Conservation (phyloP, 371 early-diverging fungal genomes). For the Umbelopsis sp. region DNA sequence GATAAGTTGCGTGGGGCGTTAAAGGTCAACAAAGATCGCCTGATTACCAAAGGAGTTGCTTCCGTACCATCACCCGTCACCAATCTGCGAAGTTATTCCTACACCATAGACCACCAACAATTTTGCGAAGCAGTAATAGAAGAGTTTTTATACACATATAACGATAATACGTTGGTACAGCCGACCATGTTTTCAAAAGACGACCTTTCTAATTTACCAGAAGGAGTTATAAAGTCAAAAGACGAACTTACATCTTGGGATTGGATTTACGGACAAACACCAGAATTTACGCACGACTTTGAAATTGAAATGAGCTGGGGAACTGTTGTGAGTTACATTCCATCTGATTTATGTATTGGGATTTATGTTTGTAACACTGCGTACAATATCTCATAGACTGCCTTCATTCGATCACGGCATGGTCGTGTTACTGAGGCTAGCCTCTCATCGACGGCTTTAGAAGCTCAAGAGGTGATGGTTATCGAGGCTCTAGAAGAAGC, state of each 20-base stretch:
- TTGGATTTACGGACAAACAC: conserved; percentile 93
- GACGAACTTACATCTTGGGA: conserved; percentile 74
- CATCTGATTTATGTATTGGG: no score
- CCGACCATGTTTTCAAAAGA: conserved; percentile 41
- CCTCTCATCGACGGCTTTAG: conserved; percentile 30
- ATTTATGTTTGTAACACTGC: no score
- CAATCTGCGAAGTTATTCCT: conserved; percentile 78
- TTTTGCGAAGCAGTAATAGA: conserved; percentile 79
- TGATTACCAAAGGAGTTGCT: conserved; percentile 86
- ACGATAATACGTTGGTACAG: conserved; percentile 42
- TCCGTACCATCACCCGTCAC: conserved; percentile 90
- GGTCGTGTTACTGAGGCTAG: conserved; percentile 46
- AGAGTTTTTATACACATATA: conserved; percentile 66
- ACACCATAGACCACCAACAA: conserved; percentile 78
- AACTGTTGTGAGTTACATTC: conserved; percentile 51
- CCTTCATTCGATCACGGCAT: conserved; percentile 36
- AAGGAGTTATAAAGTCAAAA: conserved; percentile 37
- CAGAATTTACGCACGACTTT: conserved; percentile 79
- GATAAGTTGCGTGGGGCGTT: conserved; percentile 55
- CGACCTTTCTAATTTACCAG: conserved; percentile 33
- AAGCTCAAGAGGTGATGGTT: conserved; percentile 40
- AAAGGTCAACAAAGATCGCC: conserved; percentile 45
- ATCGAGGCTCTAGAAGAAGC: conserved; percentile 44
- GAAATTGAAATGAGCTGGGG: conserved; percentile 63
- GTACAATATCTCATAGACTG: conserved; percentile 22